Evolutionary conservation across 305 asterid genomes (phyloP), one percentile per base, ranked within the genome.

Genomic region (Fraxinus dipetala): DNA sequence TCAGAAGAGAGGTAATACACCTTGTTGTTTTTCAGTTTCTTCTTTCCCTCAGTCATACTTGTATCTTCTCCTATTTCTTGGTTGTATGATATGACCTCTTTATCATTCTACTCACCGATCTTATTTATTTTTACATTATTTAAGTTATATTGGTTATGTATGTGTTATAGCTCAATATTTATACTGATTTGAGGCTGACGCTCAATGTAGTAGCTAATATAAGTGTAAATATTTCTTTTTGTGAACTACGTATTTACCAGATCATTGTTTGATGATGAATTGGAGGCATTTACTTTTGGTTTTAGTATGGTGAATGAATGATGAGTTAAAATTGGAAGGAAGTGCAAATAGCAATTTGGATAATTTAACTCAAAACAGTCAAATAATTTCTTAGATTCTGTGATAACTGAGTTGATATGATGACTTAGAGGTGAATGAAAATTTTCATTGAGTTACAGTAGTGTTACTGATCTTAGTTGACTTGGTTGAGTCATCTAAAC

Each of bases 1-100:
- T 92, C 86, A 85, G 92, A 85, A 83, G 85, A 87, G 98, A 93
- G 99, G 99, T 96, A 89, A 85, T 48, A 85, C 65, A n/a, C 85
- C 84, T 75, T 18, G 74, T 20, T 28, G 31, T 79, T 56, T 79
- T 56, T 51, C 30, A 1, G 8, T 78, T 34, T 77, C n/a, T 45
- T 35, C 31, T 22, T 70, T 40, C 82, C 65, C 59, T 83, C 75
- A 48, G 36, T 38, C 32, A 20, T 79, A 24, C 13, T 65, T 76
- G 65, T 79, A n/a, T 38, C 20, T 56, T 63, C 40, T 32, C 31
- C 61, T 1, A 10, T 75, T 5, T 74, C 76, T 22, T 72, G 36
- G 74, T 79, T 22, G 38, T 72, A 63, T 36, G 65, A 26, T 18
- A 77, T 45, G 31, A 5, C 59, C 77, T 38, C 76, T 30, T 69